A percentile compares a stretch with the other conserved stretches of the same genome.
phyloP scores from a whole-genome alignment of 1,139 yeast genomes.

The Geotrichum aggregatum region DNA sequence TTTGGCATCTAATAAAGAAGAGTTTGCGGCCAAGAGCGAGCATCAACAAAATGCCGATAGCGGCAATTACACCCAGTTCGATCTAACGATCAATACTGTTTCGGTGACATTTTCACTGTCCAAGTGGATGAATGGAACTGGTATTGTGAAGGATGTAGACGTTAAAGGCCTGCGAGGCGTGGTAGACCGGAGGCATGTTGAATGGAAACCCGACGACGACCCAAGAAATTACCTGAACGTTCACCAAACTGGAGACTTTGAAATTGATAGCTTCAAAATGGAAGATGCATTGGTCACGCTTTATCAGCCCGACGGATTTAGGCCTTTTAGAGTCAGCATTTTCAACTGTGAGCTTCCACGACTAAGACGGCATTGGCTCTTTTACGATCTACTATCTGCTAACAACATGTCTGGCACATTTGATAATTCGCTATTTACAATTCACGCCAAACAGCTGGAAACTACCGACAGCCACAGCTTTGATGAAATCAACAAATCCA shows the following conservation, averaged over 20 bases:
- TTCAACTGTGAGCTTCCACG: slow-evolving; percentile 78
- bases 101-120: slow-evolving; percentile 73
- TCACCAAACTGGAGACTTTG: slow-evolving; percentile 85
- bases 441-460: slow-evolving; percentile 64
- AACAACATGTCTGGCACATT: slow-evolving; percentile 84
- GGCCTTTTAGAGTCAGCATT: slow-evolving; percentile 81
- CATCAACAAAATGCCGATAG: slow-evolving; percentile 55
- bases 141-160: slow-evolving; percentile 77
- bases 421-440: slow-evolving; percentile 87
- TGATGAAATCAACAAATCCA: slow-evolving; percentile 24
- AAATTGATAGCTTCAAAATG: slow-evolving; percentile 73
- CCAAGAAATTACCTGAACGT: slow-evolving; percentile 75
- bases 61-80: slow-evolving; percentile 94
- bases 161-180: slow-evolving; percentile 86
- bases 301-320: slow-evolving; percentile 71
- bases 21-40: slow-evolving; percentile 29
- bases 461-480: slow-evolving; percentile 15
- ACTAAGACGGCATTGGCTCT: slow-evolving; percentile 87
- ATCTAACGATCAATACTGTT: slow-evolving; percentile 80
- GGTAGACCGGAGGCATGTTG: slow-evolving; percentile 82
- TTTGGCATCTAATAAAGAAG: slow-evolving; percentile 21
- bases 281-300: slow-evolving; percentile 81
- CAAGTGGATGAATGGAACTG: slow-evolving; percentile 88
- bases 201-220: slow-evolving; percentile 77
- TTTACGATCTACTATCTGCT: slow-evolving; percentile 81